phyloP scores from a whole-genome alignment of 1,284 basidiomycete genomes.

The Ceratobasidium theobromae region DNA sequence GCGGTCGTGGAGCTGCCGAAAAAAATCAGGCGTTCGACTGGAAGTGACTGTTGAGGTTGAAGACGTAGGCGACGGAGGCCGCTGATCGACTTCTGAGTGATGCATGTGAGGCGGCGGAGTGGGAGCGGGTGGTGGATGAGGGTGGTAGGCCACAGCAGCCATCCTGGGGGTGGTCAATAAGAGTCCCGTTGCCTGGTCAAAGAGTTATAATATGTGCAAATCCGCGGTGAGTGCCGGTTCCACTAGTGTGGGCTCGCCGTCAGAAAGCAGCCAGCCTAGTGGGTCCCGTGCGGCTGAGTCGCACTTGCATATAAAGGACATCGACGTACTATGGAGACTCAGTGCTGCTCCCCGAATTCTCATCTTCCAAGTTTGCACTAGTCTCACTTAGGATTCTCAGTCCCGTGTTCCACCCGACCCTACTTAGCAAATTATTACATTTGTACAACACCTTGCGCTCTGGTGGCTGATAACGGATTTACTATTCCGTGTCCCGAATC shows the following conservation, averaged over 20 bases:
- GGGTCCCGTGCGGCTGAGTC: constrained; percentile 9
- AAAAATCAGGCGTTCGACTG: constrained; percentile 33
- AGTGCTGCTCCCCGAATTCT: constrained; percentile 1
- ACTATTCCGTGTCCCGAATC: neutral
- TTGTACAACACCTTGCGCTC: constrained; percentile 7
- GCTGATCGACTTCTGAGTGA: constrained; percentile 6
- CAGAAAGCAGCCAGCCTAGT: constrained; percentile 14
- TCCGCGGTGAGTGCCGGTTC: constrained; percentile 15
- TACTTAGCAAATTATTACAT: constrained; percentile 14
- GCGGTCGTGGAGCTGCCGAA: constrained; percentile 32
- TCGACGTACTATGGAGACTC: neutral
- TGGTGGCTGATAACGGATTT: neutral
- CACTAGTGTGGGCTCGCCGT: neutral
- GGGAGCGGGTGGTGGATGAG: neutral
- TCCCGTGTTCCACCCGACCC: constrained; percentile 22
- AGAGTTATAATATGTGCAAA: constrained; percentile 6
- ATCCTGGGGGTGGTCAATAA: neutral
- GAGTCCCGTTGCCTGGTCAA: neutral
- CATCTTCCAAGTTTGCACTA: constrained; percentile 14
- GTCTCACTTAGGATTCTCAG: constrained; percentile 5
- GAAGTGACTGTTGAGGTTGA: constrained; percentile 35
- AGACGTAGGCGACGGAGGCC: constrained; percentile 13
- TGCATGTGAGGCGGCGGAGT: constrained; percentile 21
- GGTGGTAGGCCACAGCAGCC: constrained; percentile 19
- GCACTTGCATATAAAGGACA: constrained; percentile 3